A percentile compares a stretch with the other conserved stretches of the same genome.
Conservation (phyloP, 257 asterid genomes). For the Solanum sejunctum region DNA sequence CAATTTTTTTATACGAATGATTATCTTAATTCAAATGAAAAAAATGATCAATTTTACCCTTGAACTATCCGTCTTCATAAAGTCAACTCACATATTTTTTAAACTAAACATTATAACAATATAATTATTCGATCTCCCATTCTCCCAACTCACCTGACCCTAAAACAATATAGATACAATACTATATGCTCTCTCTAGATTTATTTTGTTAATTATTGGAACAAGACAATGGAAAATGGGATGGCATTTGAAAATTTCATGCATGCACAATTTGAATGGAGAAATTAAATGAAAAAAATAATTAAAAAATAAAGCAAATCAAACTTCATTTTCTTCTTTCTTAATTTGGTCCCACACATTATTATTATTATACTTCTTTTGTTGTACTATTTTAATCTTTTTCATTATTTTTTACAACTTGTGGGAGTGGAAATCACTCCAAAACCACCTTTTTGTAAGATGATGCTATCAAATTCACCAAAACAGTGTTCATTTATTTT, state of each 20-base stretch:
- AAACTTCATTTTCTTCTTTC: background rate
- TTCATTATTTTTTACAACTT: background rate
- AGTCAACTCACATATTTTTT: background rate
- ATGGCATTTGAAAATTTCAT: background rate
- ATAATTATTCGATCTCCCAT: background rate
- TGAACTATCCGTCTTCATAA: background rate
- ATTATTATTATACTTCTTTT: background rate
- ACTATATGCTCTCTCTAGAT: background rate
- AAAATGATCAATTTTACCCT: background rate
- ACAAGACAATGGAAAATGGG: background rate
- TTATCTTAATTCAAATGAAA: background rate
- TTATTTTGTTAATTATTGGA: background rate
- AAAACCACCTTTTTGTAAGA: slow-evolving; percentile 1
- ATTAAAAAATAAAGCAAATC: background rate
- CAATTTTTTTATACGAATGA: background rate
- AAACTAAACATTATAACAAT: background rate
- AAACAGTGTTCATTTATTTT: background rate
- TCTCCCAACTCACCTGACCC: background rate
- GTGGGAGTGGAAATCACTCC: background rate
- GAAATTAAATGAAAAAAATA: too few species aligned
- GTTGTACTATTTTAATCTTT: too few species aligned
- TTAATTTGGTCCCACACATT: background rate
- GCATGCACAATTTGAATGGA: background rate
- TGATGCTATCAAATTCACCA: slow-evolving; percentile 11
- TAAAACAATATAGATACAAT: background rate